Base-by-base conservation (phyloP, 2,329 filamentous ascomycete species). In the Curvularia lunata region DNA sequence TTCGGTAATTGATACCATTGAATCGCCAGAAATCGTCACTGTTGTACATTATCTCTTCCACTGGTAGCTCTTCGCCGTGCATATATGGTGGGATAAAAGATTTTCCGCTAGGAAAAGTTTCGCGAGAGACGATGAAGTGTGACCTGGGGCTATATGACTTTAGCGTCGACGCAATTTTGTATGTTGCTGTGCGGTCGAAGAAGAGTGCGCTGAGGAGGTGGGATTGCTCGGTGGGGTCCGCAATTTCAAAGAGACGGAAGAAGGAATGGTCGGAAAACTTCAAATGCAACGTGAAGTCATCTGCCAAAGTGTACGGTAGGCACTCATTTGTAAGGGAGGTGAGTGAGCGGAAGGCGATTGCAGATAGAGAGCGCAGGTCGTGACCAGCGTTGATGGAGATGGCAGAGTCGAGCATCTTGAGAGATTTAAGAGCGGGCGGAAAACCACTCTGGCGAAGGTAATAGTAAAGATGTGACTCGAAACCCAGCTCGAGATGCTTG, bases 51-150 rank as follows among this genome's bases (percentile, higher is more conserved):
- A 61, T 16, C 13, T 61, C 58, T 43, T 76, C 72, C 1, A 63
- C 52, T 0, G 74, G 74, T 3, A 59, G 40, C 6, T 74, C 69
- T 23, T 77, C 74, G 10, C 74, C 72, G 19, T 73, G 63, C 71
- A 77, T 74, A 43, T 70, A 77, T 0, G 74, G 74, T 3, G 72
- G 72, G 1, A 77, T 77, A 43, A 63, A 76, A 0, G 61, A 40
- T 0, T 47, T 59, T 0, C 62, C 66, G 3, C 51, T 48, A 0
- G 48, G 52, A 32, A 76, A 76, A 0, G 43, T 56, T 16, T 74
- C 63, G 4, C 61, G 62, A 1, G 68, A 69, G 18, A 75, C 57
- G 8, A 64, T 32, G 9, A 77, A 64, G 8, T 56, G 61, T 2
- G 61, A 47, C 28, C 65, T 65, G 9, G 65, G 62, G 6, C 67